Conservation (phyloP, 192 early-diverging fungal genomes). For the Spizellomyces sp. region DNA sequence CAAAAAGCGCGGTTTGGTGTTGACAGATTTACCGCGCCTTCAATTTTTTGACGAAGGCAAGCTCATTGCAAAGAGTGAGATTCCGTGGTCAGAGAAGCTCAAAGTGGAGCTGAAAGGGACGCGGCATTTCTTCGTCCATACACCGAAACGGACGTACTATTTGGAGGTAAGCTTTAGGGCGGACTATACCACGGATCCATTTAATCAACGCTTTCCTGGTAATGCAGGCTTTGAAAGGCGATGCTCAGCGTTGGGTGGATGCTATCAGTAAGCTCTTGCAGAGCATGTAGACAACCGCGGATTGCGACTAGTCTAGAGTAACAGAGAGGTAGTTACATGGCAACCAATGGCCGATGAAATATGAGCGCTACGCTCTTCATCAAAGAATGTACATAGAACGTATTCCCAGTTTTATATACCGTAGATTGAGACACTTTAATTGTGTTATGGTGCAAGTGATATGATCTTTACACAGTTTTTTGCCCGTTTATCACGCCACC, state of each 20-base stretch:
- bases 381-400: no score
- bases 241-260: constrained; percentile 37
- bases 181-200: background rate
- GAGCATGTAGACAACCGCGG: no score
- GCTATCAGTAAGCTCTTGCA: constrained; percentile 16
- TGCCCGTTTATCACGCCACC: constrained; percentile 77
- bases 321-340: no score
- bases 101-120: constrained; percentile 63
- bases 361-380: no score
- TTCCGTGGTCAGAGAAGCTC: constrained; percentile 59
- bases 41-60: constrained; percentile 66
- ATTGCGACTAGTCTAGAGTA: no score
- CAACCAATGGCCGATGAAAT: no score
- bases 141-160: constrained; percentile 39
- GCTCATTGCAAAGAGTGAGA: constrained; percentile 54
- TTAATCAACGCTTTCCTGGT: background rate
- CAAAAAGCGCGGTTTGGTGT: constrained; percentile 62
- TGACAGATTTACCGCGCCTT: constrained; percentile 71
- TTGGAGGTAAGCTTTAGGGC: constrained; percentile 31
- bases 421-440: no score
- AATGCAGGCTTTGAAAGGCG: constrained; percentile 29
- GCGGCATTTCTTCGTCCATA: constrained; percentile 66
- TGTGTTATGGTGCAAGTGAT: constrained; percentile 43
- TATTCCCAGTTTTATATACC: no score
- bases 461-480: constrained; percentile 77